Evolutionary conservation across 345 rosid genomes (phyloP).

Genomic region (Sonneratia alba): DNA sequence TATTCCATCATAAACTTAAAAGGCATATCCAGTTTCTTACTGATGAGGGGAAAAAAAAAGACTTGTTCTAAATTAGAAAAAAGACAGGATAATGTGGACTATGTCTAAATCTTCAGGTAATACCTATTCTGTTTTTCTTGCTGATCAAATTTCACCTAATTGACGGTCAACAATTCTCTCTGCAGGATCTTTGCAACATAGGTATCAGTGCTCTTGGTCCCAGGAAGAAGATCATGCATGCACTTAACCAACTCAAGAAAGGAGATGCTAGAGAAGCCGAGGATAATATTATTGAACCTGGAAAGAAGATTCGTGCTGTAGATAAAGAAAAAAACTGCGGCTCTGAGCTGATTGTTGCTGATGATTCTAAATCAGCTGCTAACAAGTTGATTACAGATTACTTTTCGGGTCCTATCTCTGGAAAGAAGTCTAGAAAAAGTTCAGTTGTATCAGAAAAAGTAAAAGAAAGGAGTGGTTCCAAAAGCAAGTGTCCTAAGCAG

Average conservation of each 20-base stretch:
- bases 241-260: slow-evolving; percentile 51
- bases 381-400: slow-evolving; percentile 85
- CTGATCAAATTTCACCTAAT: slow-evolving; percentile 2
- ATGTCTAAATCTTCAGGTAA: background rate
- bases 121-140: background rate
- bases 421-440: slow-evolving; percentile 25
- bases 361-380: slow-evolving; percentile 29
- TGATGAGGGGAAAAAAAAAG: background rate
- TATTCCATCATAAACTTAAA: background rate
- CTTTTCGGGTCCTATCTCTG: slow-evolving; percentile 42
- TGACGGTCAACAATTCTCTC: background rate
- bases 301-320: slow-evolving; percentile 13
- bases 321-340: slow-evolving; percentile 24
- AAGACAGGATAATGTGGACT: background rate
- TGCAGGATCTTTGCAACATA: slow-evolving; percentile 61
- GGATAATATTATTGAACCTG: slow-evolving; percentile 17
- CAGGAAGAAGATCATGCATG: slow-evolving; percentile 77
- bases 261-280: slow-evolving; percentile 16
- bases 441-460: slow-evolving; percentile 23
- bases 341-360: slow-evolving; percentile 27
- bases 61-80: background rate
- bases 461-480: slow-evolving; percentile 26
- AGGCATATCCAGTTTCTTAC: background rate
- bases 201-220: slow-evolving; percentile 90
- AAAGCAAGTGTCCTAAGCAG: slow-evolving; percentile 16